Percentiles rank a stretch among this genome's conserved stretches.
These are phyloP conservation scores for Arachis stenosperma DNA, from an alignment of 306 rosid genomes.

Conservation along the genomic window DNA sequence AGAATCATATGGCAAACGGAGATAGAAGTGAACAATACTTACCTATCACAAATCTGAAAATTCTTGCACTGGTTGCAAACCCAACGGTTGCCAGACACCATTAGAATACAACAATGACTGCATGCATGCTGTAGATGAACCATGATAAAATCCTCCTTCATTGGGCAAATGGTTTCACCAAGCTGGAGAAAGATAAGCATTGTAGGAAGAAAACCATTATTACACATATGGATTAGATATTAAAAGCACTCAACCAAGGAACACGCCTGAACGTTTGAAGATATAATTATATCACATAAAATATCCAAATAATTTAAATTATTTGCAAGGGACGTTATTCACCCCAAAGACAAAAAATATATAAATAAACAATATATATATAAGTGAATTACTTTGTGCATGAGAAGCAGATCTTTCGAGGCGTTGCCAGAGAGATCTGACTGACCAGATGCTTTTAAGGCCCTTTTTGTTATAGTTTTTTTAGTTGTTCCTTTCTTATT, in stretches of 20 bases:
- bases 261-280: not conserved
- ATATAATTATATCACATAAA: not conserved
- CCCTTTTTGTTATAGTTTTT: conserved; percentile 90
- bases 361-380: not conserved
- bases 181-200: conserved; percentile 61
- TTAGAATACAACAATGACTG: conserved; percentile 75
- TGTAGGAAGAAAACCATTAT: conserved; percentile 24
- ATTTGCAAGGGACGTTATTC: conserved; percentile 25
- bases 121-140: conserved; percentile 95
- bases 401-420: conserved; percentile 89
- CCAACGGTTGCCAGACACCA: conserved; percentile 92
- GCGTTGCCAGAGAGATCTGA: conserved; percentile 95
- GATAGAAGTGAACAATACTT: conserved; percentile 40
- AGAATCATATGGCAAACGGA: conserved; percentile 4
- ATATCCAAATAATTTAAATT: conserved; percentile 1
- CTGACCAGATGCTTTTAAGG: conserved; percentile 93
- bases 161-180: conserved; percentile 94
- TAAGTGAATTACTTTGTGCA: conserved; percentile 83
- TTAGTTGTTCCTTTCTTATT: conserved; percentile 89
- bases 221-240: not conserved
- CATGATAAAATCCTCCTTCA: conserved; percentile 99
- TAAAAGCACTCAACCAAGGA: conserved; percentile 6
- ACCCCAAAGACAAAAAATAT: conserved; percentile 16
- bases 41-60: conserved; percentile 94
- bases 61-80: conserved; percentile 89